These are phyloP conservation scores for Amanita brunnescens DNA, from an alignment of 768 basidiomycete genomes.

Conservation along the genomic window DNA sequence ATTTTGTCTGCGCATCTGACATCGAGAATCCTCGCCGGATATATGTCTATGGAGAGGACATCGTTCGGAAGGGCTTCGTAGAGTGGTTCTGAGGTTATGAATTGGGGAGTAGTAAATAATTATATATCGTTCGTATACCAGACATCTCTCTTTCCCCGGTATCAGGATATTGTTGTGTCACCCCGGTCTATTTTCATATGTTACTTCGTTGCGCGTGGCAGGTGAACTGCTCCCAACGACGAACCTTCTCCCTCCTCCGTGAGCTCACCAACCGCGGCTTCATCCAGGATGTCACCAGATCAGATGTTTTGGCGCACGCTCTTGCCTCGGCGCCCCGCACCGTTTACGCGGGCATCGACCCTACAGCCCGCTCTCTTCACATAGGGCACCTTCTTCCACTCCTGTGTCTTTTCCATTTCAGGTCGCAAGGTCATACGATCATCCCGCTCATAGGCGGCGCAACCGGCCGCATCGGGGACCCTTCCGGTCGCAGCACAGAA, in stretches of 20 bases:
- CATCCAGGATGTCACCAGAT: constrained; percentile 42
- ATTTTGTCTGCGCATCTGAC: no score
- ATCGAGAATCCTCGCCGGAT: no score
- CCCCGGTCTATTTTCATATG: not conserved
- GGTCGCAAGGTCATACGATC: constrained; percentile 69
- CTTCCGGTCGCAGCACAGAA: constrained; percentile 82
- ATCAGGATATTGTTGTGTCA: no score
- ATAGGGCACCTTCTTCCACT: constrained; percentile 91
- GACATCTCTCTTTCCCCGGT: no score
- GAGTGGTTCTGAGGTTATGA: no score
- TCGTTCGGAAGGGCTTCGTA: no score
- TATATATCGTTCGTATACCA: no score
- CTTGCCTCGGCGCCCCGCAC: constrained; percentile 35
- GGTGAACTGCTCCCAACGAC: not conserved
- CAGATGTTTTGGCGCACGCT: constrained; percentile 29
- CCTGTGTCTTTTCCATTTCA: constrained; percentile 82
- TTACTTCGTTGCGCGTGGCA: not conserved
- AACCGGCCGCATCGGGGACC: constrained; percentile 95
- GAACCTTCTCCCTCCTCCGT: constrained; percentile 20
- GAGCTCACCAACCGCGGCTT: constrained; percentile 39
- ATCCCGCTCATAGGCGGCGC: constrained; percentile 91
- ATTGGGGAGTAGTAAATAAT: no score
- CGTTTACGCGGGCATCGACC: constrained; percentile 88
- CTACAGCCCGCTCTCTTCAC: constrained; percentile 83
- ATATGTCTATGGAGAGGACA: no score